These are phyloP conservation scores for Epichloe scottii DNA, from an alignment of 2,329 filamentous ascomycete genomes.

Conservation along the genomic window DNA sequence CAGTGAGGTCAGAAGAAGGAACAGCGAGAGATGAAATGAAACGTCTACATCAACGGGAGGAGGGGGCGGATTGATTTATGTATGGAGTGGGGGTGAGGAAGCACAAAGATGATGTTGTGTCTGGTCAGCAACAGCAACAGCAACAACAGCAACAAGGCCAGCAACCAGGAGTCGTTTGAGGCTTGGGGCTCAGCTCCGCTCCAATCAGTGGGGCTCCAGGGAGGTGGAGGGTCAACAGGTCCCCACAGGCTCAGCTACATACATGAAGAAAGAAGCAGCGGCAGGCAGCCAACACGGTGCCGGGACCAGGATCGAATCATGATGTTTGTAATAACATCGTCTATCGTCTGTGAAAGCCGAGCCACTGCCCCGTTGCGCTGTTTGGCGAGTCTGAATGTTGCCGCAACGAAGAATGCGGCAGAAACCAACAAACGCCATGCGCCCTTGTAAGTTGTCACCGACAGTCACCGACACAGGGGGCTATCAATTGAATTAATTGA, in stretches of 20 bases:
- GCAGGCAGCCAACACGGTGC: not conserved
- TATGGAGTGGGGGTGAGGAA: slow-evolving; percentile 9
- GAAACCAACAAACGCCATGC: no score
- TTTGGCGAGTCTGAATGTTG: no score
- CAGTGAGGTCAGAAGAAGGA: slow-evolving; percentile 1
- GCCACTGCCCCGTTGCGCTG: no score
- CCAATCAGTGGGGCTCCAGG: slow-evolving; percentile 6
- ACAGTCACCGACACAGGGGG: not conserved
- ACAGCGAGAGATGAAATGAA: slow-evolving; percentile 4
- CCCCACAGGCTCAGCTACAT: not conserved
- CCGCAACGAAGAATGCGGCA: no score
- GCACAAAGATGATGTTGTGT: slow-evolving; percentile 7
- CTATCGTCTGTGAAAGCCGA: no score
- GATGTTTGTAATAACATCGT: no score
- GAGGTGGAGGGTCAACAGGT: not conserved
- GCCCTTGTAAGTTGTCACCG: not conserved
- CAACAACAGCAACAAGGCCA: not conserved
- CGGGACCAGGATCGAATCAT: no score
- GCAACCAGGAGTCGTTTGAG: slow-evolving; percentile 5
- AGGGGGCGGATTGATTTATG: slow-evolving; percentile 6
- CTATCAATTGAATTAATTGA: not conserved
- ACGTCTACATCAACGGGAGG: not conserved
- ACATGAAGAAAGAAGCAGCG: slow-evolving; percentile 5
- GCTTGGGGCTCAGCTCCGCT: slow-evolving; percentile 14
- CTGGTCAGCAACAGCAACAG: not conserved